Percentiles rank a stretch among this genome's conserved stretches.
Evolutionary conservation across 73 alveolate species (phyloP).

Genomic region (Paramecium tetraurelia): DNA sequence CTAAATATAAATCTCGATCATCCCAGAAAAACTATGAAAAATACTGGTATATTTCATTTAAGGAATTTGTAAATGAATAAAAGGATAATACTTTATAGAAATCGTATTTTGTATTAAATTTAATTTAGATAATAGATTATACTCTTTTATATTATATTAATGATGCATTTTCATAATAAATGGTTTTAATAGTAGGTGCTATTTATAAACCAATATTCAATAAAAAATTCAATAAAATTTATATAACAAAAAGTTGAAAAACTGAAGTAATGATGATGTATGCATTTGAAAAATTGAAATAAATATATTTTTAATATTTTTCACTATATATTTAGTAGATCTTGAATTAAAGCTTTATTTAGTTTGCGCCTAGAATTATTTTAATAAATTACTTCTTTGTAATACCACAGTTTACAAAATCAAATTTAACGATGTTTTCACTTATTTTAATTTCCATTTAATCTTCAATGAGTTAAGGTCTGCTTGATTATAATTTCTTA

Average conservation of each 20-base stretch:
- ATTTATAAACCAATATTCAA: too few species aligned
- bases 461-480: conserved; percentile 18
- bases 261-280: not conserved
- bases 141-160: too few species aligned
- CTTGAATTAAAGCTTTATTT: not conserved
- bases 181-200: too few species aligned
- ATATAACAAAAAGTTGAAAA: not conserved
- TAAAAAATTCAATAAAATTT: too few species aligned
- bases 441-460: conserved; percentile 31
- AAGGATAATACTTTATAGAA: too few species aligned
- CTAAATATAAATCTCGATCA: too few species aligned
- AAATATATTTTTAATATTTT: not conserved
- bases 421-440: conserved; percentile 39
- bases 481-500: not conserved
- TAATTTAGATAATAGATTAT: too few species aligned
- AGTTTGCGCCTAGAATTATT: not conserved
- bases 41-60: too few species aligned
- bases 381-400: not conserved
- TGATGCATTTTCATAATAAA: too few species aligned
- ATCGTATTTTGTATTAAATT: too few species aligned
- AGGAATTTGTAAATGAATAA: too few species aligned
- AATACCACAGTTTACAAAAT: conserved; percentile 5
- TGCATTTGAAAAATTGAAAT: not conserved
- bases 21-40: too few species aligned
- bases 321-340: not conserved